Evolutionary conservation across 306 rosid genomes (phyloP).

Genomic region (Cucurbita argyrosperma): DNA sequence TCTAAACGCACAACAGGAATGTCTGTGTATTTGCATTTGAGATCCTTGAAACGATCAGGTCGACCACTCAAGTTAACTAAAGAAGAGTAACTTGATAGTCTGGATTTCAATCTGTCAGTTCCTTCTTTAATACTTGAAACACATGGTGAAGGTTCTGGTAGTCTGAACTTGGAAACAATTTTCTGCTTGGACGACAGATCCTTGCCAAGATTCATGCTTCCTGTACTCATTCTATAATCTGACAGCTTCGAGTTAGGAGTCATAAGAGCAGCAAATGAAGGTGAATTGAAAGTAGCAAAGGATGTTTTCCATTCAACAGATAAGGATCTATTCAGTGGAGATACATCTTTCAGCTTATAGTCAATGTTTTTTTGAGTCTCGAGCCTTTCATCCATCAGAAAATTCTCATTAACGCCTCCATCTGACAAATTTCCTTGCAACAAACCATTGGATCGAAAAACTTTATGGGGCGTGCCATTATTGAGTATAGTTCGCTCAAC

Average conservation of each 20-base stretch:
- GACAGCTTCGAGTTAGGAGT: constrained; percentile 27
- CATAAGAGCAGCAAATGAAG: constrained; percentile 13
- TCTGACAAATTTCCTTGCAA: constrained; percentile 8
- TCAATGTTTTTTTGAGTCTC: constrained; percentile 9
- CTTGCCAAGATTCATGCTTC: constrained; percentile 10
- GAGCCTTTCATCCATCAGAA: constrained; percentile 11
- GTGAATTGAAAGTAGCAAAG: constrained; percentile 28
- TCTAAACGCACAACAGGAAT: constrained; percentile 25
- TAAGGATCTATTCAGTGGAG: constrained; percentile 18
- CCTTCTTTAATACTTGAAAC: constrained; percentile 47
- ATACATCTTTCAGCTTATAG: constrained; percentile 17
- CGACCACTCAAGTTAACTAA: constrained; percentile 18
- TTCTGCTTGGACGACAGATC: constrained; percentile 24
- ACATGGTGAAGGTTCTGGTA: constrained; percentile 33
- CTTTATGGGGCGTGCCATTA: constrained; percentile 10
- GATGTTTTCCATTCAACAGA: constrained; percentile 13
- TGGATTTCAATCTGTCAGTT: constrained; percentile 27
- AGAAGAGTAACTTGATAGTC: constrained; percentile 47
- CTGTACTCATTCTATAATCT: constrained; percentile 14
- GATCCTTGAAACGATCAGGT: constrained; percentile 15
- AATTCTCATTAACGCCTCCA: constrained; percentile 17
- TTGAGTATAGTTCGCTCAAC: constrained; percentile 11
- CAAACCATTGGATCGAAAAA: constrained; percentile 18
- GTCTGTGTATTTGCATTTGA: constrained; percentile 16
- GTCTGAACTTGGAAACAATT: constrained; percentile 36